A percentile compares a stretch with the other conserved stretches of the same genome.
Evolutionary conservation across 1,284 basidiomycete species (phyloP).

Genomic region (Trichosporon sp.): DNA sequence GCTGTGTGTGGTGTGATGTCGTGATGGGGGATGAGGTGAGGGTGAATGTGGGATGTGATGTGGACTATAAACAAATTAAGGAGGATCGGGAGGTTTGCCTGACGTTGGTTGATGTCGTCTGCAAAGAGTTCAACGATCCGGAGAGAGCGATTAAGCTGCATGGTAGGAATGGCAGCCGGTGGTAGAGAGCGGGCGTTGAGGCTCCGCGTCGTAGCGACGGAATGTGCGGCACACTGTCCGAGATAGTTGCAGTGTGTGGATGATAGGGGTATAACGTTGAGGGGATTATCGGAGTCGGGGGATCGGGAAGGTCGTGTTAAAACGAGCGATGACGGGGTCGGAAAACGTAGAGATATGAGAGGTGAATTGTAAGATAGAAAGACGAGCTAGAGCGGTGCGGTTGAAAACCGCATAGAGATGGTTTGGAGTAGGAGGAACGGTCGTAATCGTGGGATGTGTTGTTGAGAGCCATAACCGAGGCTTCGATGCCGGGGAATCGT

Average conservation of each 20-base stretch:
- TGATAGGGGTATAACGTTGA: slow-evolving; percentile 7
- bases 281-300: slow-evolving; percentile 2
- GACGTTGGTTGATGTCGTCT: neutral
- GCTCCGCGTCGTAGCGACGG: slow-evolving; percentile 1
- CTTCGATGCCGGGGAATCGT: slow-evolving; percentile 30
- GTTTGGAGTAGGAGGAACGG: slow-evolving; percentile 1
- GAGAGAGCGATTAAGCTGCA: slow-evolving; percentile 12
- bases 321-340: slow-evolving; percentile 13
- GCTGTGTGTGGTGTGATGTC: slow-evolving; percentile 14
- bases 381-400: slow-evolving; percentile 17
- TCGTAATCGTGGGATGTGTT: neutral
- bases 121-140: neutral
- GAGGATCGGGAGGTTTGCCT: neutral
- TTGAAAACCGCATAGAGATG: slow-evolving; percentile 20
- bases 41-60: slow-evolving; percentile 9
- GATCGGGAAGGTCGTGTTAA: slow-evolving; percentile 8
- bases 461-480: slow-evolving; percentile 30
- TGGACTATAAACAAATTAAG: slow-evolving; percentile 2
- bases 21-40: slow-evolving; percentile 10
- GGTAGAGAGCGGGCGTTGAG: slow-evolving; percentile 7
- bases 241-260: slow-evolving; percentile 12
- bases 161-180: neutral
- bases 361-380: slow-evolving; percentile 14
- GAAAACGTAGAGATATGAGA: neutral
- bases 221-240: slow-evolving; percentile 15